Percentiles rank a stretch among this genome's conserved stretches.
Conservation (phyloP, 2,329 filamentous ascomycete species). For the Claviceps sp. region DNA sequence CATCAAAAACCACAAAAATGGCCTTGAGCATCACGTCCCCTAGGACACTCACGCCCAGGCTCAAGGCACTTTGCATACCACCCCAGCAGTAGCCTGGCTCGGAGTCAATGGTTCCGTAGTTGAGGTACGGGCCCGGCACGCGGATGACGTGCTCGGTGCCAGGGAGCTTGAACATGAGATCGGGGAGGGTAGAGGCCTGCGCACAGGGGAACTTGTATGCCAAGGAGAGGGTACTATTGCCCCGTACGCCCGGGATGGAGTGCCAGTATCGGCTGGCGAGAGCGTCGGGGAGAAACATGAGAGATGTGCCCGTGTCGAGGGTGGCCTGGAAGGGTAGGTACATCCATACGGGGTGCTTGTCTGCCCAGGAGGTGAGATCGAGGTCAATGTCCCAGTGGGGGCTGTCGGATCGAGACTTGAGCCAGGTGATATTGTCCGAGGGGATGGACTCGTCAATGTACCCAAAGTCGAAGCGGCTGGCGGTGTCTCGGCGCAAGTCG, state of each 20-base stretch:
- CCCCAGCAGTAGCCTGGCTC: conserved; percentile 53
- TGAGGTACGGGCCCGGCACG: conserved; percentile 41
- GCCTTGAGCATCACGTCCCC: conserved; percentile 72
- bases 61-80: conserved; percentile 50
- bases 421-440: conserved; percentile 29
- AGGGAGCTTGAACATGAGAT: conserved; percentile 40
- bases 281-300: conserved; percentile 45
- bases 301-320: conserved; percentile 55
- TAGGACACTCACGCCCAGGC: conserved; percentile 47
- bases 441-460: conserved; percentile 28
- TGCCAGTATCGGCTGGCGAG: conserved; percentile 48
- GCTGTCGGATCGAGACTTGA: conserved; percentile 18
- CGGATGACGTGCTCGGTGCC: conserved; percentile 34
- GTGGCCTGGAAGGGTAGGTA: conserved; percentile 39
- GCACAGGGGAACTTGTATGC: conserved; percentile 46
- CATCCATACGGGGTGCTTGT: conserved; percentile 36
- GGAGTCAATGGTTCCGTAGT: conserved; percentile 36
- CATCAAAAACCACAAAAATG: conserved; percentile 60
- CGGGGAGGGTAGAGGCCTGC: conserved; percentile 38
- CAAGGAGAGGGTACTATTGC: conserved; percentile 33
- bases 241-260: conserved; percentile 31
- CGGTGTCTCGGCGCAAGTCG: conserved; percentile 33
- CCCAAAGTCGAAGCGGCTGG: conserved; percentile 39
- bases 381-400: conserved; percentile 34
- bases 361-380: conserved; percentile 27